These are phyloP conservation scores for Trichosanthes cucumerina DNA, from an alignment of 306 rosid species.

Conservation along the genomic window DNA sequence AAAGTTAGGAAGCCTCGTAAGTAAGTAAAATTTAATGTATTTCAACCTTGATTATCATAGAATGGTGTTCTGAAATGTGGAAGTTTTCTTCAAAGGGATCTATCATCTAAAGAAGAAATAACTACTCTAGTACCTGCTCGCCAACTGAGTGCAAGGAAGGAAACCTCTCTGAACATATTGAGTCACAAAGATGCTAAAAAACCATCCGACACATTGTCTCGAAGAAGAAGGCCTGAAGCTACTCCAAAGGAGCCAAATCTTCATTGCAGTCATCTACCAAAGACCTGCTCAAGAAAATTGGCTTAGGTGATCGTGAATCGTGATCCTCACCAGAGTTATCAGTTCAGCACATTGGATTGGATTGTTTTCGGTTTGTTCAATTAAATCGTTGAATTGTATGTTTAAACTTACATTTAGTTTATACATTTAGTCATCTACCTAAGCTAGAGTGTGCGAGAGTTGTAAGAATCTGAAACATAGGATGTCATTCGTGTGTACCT, in stretches of 20 bases:
- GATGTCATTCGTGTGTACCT: not conserved
- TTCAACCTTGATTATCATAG: not conserved
- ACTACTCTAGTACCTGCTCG: slow-evolving; percentile 19
- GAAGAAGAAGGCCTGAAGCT: slow-evolving; percentile 37
- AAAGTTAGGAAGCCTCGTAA: slow-evolving; percentile 21
- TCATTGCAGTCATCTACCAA: slow-evolving; percentile 51
- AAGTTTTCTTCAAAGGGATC: slow-evolving; percentile 29
- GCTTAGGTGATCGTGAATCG: not conserved
- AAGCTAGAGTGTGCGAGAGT: not conserved
- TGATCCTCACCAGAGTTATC: not conserved
- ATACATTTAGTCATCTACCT: not conserved
- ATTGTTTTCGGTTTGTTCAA: slow-evolving; percentile 28
- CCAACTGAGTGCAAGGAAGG: slow-evolving; percentile 31
- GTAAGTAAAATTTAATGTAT: slow-evolving; percentile 23
- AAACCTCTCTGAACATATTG: slow-evolving; percentile 18
- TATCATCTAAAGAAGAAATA: slow-evolving; percentile 35
- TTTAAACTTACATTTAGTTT: not conserved
- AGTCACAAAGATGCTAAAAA: slow-evolving; percentile 31
- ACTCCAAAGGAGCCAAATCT: slow-evolving; percentile 62
- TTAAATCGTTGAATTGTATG: slow-evolving; percentile 32
- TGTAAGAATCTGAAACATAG: not conserved
- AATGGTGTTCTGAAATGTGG: not conserved
- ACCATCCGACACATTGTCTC: slow-evolving; percentile 25
- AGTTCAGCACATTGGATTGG: not conserved
- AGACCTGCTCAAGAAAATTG: slow-evolving; percentile 33